Evolutionary conservation across 1,139 yeast genomes (phyloP).

Genomic region (Taphrina pruni): DNA sequence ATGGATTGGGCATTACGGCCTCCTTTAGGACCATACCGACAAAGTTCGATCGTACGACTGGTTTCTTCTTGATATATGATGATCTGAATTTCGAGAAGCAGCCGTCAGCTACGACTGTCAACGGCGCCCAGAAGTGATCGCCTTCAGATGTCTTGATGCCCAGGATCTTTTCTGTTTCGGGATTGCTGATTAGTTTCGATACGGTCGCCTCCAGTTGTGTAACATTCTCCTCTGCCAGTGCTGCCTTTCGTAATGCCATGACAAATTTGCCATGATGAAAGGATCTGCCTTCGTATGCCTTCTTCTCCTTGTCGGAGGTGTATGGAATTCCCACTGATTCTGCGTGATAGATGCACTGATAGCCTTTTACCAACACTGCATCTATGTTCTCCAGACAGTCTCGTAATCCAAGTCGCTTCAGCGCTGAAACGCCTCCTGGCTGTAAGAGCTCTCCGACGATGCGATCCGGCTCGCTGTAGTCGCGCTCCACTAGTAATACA

Average conservation of each 20-base stretch:
- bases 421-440: constrained; percentile 89
- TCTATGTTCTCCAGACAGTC: constrained; percentile 80
- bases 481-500: constrained; percentile 72
- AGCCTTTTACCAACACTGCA: constrained; percentile 79
- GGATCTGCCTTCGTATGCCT: constrained; percentile 60
- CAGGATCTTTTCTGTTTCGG: constrained; percentile 60
- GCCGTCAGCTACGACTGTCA: constrained; percentile 89
- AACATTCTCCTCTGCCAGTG: constrained; percentile 52
- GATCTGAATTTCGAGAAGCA: constrained; percentile 91
- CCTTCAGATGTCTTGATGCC: constrained; percentile 62
- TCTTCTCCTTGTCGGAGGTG: constrained; percentile 55
- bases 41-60: constrained; percentile 74
- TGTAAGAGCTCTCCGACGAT: constrained; percentile 97
- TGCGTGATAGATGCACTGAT: constrained; percentile 72
- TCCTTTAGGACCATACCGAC: constrained; percentile 78
- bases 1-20: constrained; percentile 71
- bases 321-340: constrained; percentile 67
- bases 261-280: constrained; percentile 93
- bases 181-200: constrained; percentile 62
- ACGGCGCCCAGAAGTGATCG: constrained; percentile 60
- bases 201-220: constrained; percentile 84
- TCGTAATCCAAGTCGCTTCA: constrained; percentile 77
- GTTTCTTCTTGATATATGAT: constrained; percentile 66
- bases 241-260: constrained; percentile 67
- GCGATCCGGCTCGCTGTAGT: constrained; percentile 89